phyloP scores from a whole-genome alignment of 1,284 basidiomycete species.

The Ganoderma resinaceum region DNA sequence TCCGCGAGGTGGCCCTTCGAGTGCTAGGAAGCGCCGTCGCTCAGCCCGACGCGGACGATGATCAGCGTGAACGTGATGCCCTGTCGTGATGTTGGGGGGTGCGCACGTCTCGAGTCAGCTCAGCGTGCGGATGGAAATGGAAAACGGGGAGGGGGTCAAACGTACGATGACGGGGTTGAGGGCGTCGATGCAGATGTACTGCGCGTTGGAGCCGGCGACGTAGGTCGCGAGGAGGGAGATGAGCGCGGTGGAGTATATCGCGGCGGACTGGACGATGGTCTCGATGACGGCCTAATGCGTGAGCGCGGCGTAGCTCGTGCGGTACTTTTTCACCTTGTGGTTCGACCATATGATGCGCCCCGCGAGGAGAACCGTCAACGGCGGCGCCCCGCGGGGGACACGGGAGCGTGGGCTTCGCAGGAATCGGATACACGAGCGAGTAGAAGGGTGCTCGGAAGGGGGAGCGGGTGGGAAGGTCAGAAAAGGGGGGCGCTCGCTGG shows the following conservation, averaged over 20 bases:
- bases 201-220: conserved; percentile 23
- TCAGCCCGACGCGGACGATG: conserved; percentile 32
- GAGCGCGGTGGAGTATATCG: conserved; percentile 29
- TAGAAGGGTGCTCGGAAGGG: not conserved
- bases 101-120: not conserved
- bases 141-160: not conserved
- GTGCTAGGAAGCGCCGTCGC: conserved; percentile 20
- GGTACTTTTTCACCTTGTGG: conserved; percentile 12
- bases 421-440: not conserved
- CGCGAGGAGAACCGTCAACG: not conserved
- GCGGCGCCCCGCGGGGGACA: not conserved
- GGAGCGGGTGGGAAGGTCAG: too few species aligned
- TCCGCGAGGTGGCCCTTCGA: conserved; percentile 14
- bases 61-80: conserved; percentile 31
- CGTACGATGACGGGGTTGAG: conserved; percentile 30
- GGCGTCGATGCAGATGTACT: conserved; percentile 27
- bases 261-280: conserved; percentile 29
- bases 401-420: not conserved
- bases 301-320: not conserved
- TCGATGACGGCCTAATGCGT: conserved; percentile 25
- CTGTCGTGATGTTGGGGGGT: not conserved
- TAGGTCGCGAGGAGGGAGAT: conserved; percentile 26
- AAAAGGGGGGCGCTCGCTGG: conserved; percentile 7
- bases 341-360: conserved; percentile 23
- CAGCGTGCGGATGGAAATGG: not conserved